Percentiles rank a stretch among this genome's conserved stretches.
Evolutionary conservation across 139 green algal genomes (phyloP).

Genomic region (Chlorella sp.): DNA sequence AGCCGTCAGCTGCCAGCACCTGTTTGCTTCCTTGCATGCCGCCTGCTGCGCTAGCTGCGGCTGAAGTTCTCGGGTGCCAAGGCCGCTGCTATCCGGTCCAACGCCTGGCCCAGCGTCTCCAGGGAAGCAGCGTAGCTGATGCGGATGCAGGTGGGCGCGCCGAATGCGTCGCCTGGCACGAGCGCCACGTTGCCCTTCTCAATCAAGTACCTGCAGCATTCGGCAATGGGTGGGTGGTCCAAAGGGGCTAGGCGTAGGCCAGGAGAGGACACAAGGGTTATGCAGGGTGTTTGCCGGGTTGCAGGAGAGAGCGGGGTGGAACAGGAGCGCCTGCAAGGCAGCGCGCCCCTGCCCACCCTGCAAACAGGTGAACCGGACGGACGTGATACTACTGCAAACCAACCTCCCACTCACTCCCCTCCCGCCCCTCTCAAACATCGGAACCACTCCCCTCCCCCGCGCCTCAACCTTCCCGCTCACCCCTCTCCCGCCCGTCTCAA

Average conservation of each 20-base stretch:
- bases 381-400: no score
- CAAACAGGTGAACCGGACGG: no score
- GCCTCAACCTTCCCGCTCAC: background rate
- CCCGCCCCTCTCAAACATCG: no score
- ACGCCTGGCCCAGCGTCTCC: constrained; percentile 78
- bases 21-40: no score
- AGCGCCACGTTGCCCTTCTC: constrained; percentile 83
- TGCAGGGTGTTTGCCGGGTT: background rate
- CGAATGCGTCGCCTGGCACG: constrained; percentile 97
- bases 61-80: constrained; percentile 58
- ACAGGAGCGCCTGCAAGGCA: no score
- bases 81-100: constrained; percentile 77
- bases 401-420: no score
- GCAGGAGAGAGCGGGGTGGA: no score
- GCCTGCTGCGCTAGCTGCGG: background rate
- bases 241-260: background rate
- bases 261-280: background rate
- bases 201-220: constrained; percentile 55
- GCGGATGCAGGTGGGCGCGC: constrained; percentile 84
- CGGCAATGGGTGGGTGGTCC: background rate
- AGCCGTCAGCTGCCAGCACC: no score
- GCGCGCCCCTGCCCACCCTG: no score
- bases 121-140: constrained; percentile 94
- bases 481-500: no score
- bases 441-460: no score